phyloP scores from a whole-genome alignment of 257 asterid species.

The Jaltomata sinuosa region DNA sequence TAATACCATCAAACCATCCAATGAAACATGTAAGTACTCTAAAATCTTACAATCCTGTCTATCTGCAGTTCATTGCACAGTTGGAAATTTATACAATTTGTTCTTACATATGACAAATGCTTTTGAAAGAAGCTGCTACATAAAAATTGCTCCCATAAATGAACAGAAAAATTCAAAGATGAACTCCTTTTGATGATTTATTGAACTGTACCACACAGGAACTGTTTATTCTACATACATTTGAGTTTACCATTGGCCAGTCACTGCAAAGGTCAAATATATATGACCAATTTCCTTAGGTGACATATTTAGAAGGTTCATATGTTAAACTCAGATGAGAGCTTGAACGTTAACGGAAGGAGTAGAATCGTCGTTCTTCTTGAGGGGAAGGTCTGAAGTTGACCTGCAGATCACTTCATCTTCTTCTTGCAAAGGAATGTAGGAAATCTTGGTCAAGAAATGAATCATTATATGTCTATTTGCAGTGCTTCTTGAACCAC shows the following conservation, averaged over 20 bases:
- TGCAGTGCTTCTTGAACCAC: slow-evolving; percentile 86
- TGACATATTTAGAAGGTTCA: neutral
- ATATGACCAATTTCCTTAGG: neutral
- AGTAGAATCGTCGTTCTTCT: neutral
- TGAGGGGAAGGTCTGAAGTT: neutral
- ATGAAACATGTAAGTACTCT: neutral
- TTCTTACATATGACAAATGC: neutral
- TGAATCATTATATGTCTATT: slow-evolving; percentile 9
- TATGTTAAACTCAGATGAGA: neutral
- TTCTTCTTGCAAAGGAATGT: neutral
- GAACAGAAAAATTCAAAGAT: neutral
- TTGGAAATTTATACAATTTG: neutral
- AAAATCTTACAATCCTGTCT: neutral
- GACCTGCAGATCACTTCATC: neutral
- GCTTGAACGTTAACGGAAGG: neutral
- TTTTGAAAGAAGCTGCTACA: neutral
- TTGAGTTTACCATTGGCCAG: neutral
- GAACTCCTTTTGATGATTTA: neutral
- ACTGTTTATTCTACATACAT: neutral
- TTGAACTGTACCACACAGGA: neutral
- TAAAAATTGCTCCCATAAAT: neutral
- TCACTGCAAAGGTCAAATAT: neutral
- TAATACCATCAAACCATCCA: neutral
- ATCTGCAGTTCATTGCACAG: neutral
- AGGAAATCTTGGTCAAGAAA: neutral